A percentile compares a stretch with the other conserved stretches of the same genome.
Conservation (phyloP, 2,329 filamentous ascomycete species). For the Ampelomyces quisqualis region DNA sequence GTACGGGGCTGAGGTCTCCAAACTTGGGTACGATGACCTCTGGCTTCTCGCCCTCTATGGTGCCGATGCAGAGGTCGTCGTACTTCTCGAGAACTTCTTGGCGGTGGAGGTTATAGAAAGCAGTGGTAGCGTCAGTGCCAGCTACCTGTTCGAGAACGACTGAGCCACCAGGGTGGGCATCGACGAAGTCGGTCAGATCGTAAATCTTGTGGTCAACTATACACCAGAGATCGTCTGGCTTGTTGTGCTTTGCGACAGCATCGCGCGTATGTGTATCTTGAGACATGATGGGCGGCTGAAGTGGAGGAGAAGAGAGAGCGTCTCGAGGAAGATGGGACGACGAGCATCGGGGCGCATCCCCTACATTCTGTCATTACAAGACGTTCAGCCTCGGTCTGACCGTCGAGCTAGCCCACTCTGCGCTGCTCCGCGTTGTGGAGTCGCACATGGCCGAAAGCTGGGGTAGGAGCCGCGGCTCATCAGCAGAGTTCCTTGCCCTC, state of each 20-base stretch:
- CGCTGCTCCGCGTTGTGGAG: constrained; percentile 17
- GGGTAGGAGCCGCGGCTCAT: constrained; percentile 27
- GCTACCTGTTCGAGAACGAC: constrained; percentile 79
- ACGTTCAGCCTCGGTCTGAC: constrained; percentile 20
- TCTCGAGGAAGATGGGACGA: background rate
- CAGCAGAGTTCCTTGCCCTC: constrained; percentile 1
- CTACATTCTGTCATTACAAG: constrained; percentile 12
- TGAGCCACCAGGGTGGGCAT: constrained; percentile 80
- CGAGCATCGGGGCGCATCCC: constrained; percentile 3
- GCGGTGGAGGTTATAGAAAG: constrained; percentile 89
- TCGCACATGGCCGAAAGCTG: constrained; percentile 11
- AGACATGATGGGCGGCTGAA: constrained; percentile 28
- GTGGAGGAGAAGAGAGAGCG: background rate
- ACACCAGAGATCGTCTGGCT: constrained; percentile 75
- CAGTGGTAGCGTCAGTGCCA: constrained; percentile 75
- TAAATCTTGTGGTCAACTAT: constrained; percentile 87
- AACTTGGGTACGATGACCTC: constrained; percentile 68
- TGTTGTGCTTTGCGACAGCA: constrained; percentile 73
- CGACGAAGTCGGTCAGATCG: constrained; percentile 80
- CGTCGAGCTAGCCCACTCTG: constrained; percentile 19
- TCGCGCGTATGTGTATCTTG: constrained; percentile 49
- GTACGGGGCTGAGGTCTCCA: constrained; percentile 73
- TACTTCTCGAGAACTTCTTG: constrained; percentile 88
- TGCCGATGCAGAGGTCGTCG: constrained; percentile 71
- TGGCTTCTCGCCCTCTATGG: constrained; percentile 70